A percentile compares a stretch with the other conserved stretches of the same genome.
These are phyloP conservation scores for Mortierella sp. DNA, from an alignment of 371 early-diverging fungal genomes.

Conservation along the genomic window DNA sequence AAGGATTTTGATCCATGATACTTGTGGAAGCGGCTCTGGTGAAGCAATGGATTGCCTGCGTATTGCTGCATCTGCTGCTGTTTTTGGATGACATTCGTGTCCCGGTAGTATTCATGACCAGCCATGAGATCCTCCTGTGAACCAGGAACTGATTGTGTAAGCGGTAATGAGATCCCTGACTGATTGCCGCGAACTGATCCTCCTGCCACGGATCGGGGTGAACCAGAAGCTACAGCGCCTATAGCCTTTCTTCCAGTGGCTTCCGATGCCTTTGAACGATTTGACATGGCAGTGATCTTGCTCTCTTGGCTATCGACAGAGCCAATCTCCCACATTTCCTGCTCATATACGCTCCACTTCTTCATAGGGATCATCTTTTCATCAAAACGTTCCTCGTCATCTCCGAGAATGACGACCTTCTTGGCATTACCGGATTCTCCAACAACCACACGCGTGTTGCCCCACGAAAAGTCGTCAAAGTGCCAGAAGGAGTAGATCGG, in stretches of 20 bases:
- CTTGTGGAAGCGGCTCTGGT: conserved; percentile 19
- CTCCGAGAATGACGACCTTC: conserved; percentile 57
- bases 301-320: conserved; percentile 46
- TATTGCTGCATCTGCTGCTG: conserved; percentile 40
- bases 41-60: conserved; percentile 11
- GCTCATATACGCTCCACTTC: conserved; percentile 78
- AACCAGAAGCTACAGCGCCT: conserved; percentile 1
- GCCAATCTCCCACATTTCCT: conserved; percentile 61
- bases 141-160: background rate
- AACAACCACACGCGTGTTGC: conserved; percentile 91
- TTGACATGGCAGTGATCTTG: conserved; percentile 30
- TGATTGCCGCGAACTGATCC: conserved; percentile 13
- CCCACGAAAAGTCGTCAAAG: conserved; percentile 98
- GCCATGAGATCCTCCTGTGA: conserved; percentile 49
- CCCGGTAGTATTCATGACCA: conserved; percentile 51
- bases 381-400: conserved; percentile 76
- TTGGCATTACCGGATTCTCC: conserved; percentile 82
- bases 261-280: conserved; percentile 26
- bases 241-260: background rate
- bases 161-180: background rate
- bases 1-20: conserved; percentile 27
- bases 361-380: conserved; percentile 70
- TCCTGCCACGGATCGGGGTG: conserved; percentile 11
- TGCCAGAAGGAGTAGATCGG: conserved; percentile 96
- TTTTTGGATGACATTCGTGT: conserved; percentile 46